phyloP scores from a whole-genome alignment of 306 rosid genomes.

The Cucurbita pepo region DNA sequence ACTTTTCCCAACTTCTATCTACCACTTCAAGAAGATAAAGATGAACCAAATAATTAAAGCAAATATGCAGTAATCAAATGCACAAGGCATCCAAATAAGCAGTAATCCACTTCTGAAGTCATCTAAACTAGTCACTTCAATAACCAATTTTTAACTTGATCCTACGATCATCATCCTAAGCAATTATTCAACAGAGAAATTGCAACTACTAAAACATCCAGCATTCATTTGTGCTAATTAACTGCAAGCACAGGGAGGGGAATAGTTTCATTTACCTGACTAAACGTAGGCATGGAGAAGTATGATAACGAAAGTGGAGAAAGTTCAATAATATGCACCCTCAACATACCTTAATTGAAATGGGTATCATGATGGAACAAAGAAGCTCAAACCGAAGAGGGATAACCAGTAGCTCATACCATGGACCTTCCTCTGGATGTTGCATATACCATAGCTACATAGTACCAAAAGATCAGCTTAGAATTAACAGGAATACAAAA shows the following conservation, averaged over 20 bases:
- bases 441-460: slow-evolving; percentile 83
- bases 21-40: neutral
- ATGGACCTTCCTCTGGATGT: slow-evolving; percentile 79
- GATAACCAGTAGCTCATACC: slow-evolving; percentile 87
- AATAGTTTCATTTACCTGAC: neutral
- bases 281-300: neutral
- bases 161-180: neutral
- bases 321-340: neutral
- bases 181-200: neutral
- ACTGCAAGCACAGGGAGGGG: no score
- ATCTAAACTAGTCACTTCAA: neutral
- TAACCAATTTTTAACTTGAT: neutral
- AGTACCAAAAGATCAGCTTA: neutral
- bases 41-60: neutral
- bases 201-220: neutral
- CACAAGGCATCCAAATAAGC: neutral
- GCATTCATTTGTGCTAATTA: neutral
- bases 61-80: neutral
- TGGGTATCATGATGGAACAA: slow-evolving; percentile 98
- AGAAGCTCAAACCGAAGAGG: slow-evolving; percentile 97
- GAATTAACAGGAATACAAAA: neutral
- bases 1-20: neutral
- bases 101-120: neutral
- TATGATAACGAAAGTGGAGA: neutral
- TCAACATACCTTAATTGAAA: slow-evolving; percentile 81